phyloP scores from a whole-genome alignment of 176 grass and related monocot genomes.

The Ampelocalamus luodianensis region DNA sequence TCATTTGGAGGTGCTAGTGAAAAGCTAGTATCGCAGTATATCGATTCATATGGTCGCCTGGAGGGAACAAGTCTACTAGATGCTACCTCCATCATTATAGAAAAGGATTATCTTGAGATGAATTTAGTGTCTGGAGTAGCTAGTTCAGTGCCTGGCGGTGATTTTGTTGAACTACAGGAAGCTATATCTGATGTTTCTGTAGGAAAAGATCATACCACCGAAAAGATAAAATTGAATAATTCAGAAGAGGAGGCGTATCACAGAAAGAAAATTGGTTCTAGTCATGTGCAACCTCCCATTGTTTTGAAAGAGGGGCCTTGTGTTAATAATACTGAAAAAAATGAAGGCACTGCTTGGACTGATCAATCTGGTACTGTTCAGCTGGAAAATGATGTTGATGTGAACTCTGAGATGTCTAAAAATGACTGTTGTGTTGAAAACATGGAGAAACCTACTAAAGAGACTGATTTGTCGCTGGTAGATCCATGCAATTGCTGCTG shows the following conservation, averaged over 20 bases:
- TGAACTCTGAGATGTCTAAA: conserved; percentile 43
- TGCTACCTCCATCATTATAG: conserved; percentile 65
- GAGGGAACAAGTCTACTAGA: conserved; percentile 66
- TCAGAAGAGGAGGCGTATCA: conserved; percentile 31
- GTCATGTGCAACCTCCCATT: conserved; percentile 1
- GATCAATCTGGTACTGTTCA: conserved; percentile 32
- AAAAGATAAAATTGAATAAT: conserved; percentile 21
- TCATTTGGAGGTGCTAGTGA: conserved; percentile 82
- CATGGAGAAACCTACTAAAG: conserved; percentile 34
- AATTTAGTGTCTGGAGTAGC: conserved; percentile 35
- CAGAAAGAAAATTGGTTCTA: neutral
- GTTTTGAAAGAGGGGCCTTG: neutral
- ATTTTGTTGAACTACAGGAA: conserved; percentile 33
- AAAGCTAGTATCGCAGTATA: conserved; percentile 68
- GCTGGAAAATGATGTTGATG: conserved; percentile 1
- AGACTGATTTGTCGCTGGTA: conserved; percentile 9
- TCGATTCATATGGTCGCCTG: conserved; percentile 56
- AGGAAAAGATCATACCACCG: conserved; percentile 17
- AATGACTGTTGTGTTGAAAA: conserved; percentile 39
- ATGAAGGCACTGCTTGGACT: conserved; percentile 18
- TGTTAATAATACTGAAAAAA: conserved; percentile 36
- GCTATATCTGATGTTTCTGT: conserved; percentile 28
- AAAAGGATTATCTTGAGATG: conserved; percentile 62
- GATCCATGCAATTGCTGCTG: conserved; percentile 51
- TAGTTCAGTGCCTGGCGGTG: conserved; percentile 12